Evolutionary conservation across 192 early-diverging fungal genomes (phyloP), one percentile per base, ranked within the genome.

Genomic region (Linnemannia hyalina): DNA sequence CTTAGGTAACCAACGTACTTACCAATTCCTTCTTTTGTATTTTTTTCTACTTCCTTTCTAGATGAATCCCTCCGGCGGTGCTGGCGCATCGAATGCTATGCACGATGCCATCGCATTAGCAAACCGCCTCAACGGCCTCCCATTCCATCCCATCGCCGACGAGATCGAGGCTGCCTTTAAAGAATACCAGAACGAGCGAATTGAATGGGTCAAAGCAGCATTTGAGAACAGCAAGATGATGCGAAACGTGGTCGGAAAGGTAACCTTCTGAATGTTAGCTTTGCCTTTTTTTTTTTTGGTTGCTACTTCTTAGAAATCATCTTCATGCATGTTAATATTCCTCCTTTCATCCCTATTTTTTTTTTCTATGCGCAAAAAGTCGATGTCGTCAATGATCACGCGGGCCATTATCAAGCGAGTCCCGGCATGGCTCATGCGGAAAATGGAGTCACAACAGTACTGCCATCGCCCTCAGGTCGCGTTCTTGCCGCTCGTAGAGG

Each of bases 51-150:
- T 49, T 49, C 13, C 0, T n/a, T 7, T n/a, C 5, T n/a, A 57
- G 54, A 16, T 57, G 13, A 57, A 7, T n/a, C 54, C 54, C 0
- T 22, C 23, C 0, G 54, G 54, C 11, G 73, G 46, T 13, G 46
- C 11, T 5, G 73, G 73, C 11, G 77, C 77, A 5, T 16, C 46
- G 0, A 38, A 26, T 6, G 82, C 77, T 0, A 84, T 84, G 77
- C 82, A 84, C 1, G 82, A 84, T 36, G 82, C 82, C 13, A 41
- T 79, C 0, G 42, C 18, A 6, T 60, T 82, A 3, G 81, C 81
- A 23, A 82, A 82, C 32, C 72, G 42, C 47, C 77, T 82, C 42
- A 65, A 46, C 46, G 35, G 70, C 10, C 57, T 74, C 1, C 15
- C n/a, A 1, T 75, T 74, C 8, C 29, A 44, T 1, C 23, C 60